Conservation (phyloP, 768 basidiomycete genomes). For the Floccularia luteovirens region DNA sequence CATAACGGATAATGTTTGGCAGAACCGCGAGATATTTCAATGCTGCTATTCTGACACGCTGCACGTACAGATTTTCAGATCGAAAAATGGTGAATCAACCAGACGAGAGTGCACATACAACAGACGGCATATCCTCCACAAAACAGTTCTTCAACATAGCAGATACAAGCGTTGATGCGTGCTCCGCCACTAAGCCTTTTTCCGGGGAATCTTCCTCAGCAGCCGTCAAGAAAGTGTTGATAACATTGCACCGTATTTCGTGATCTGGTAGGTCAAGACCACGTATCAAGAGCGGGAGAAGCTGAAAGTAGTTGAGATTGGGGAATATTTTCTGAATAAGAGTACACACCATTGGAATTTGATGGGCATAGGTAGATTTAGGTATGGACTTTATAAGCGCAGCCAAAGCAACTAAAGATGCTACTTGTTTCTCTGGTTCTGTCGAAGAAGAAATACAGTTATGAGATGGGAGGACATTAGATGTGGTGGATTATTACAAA, state of each 20-base stretch:
- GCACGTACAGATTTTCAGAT: conserved; percentile 6
- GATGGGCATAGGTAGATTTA: conserved; percentile 59
- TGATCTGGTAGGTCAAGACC: conserved; percentile 74
- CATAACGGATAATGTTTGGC: conserved; percentile 74
- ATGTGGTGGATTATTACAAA: conserved; percentile 19
- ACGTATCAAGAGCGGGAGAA: conserved; percentile 83
- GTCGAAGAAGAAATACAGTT: neutral
- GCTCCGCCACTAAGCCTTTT: conserved; percentile 47
- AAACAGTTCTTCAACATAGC: conserved; percentile 64
- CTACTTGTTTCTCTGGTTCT: conserved; percentile 51
- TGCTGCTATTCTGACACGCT: conserved; percentile 75
- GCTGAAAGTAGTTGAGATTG: conserved; percentile 31
- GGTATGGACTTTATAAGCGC: conserved; percentile 77
- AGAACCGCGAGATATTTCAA: conserved; percentile 68
- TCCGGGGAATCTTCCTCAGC: conserved; percentile 50
- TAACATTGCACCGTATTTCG: conserved; percentile 69
- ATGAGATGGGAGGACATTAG: neutral
- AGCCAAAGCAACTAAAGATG: conserved; percentile 78
- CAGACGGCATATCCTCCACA: conserved; percentile 40
- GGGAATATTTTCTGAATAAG: neutral
- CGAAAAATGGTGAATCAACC: neutral
- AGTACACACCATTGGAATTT: conserved; percentile 51
- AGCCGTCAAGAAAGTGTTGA: conserved; percentile 69
- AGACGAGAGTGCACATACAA: conserved; percentile 30
- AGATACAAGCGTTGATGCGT: conserved; percentile 64